These are phyloP conservation scores for Kwoniella dendrophila DNA, from an alignment of 768 basidiomycete species.

Conservation along the genomic window DNA sequence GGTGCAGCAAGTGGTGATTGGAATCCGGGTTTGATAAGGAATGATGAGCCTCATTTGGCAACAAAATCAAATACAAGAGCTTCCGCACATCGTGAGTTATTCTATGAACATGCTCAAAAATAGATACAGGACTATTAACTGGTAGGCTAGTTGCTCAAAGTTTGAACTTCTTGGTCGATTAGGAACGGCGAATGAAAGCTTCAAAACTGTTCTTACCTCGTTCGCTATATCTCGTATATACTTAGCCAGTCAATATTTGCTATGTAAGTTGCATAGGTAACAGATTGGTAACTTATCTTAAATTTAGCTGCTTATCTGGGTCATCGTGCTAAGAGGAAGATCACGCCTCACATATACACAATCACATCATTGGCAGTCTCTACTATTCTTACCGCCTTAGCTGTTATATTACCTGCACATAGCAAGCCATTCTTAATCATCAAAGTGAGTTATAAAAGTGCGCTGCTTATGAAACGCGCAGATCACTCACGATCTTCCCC, in stretches of 20 bases:
- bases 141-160: background rate
- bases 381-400: slow-evolving; percentile 21
- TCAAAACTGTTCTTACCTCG: slow-evolving; percentile 35
- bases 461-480: background rate
- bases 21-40: slow-evolving; percentile 30
- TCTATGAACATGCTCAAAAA: too few relatives aligned
- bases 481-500: background rate
- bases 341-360: slow-evolving; percentile 8
- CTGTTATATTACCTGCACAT: slow-evolving; percentile 21
- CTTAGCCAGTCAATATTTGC: slow-evolving; percentile 28
- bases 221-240: slow-evolving; percentile 31
- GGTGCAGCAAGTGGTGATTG: slow-evolving; percentile 44
- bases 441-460: slow-evolving; percentile 24
- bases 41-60: slow-evolving; percentile 7
- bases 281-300: background rate
- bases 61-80: background rate
- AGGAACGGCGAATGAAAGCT: slow-evolving; percentile 30
- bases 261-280: slow-evolving; percentile 23
- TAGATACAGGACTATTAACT: background rate
- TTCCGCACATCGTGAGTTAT: slow-evolving; percentile 6
- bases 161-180: background rate
- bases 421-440: slow-evolving; percentile 12
- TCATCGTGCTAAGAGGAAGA: slow-evolving; percentile 11
- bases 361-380: slow-evolving; percentile 20
- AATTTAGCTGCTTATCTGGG: slow-evolving; percentile 25